phyloP scores from a whole-genome alignment of 305 asterid genomes.

The Fraxinus velutina region DNA sequence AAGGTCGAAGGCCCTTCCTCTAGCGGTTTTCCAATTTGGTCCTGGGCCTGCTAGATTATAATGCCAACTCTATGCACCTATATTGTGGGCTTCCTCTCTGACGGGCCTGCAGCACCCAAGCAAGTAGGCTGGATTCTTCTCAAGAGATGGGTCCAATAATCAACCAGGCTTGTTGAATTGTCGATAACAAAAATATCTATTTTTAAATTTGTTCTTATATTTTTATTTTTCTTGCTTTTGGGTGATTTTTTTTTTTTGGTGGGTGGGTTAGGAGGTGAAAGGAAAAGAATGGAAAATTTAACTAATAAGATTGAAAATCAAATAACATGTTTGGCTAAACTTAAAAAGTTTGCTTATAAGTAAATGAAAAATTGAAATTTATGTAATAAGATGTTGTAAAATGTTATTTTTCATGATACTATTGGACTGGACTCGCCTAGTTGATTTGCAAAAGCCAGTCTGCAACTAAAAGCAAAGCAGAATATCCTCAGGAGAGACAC shows the following conservation, averaged over 20 bases:
- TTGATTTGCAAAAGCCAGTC: not conserved
- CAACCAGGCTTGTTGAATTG: not conserved
- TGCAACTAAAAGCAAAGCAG: not conserved
- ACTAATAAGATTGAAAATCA: not conserved
- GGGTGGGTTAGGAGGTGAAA: not conserved
- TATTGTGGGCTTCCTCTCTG: not conserved
- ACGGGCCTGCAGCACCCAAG: not conserved
- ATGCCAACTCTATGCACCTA: too few species aligned
- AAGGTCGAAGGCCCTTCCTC: slow-evolving; percentile 79
- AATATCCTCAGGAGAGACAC: not conserved
- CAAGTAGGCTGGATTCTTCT: not conserved
- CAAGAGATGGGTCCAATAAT: not conserved
- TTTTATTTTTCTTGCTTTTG: too few species aligned
- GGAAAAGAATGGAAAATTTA: not conserved
- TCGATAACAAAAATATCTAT: not conserved
- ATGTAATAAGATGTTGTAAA: too few species aligned
- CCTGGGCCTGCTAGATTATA: too few species aligned
- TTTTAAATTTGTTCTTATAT: too few species aligned
- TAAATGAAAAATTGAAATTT: too few species aligned
- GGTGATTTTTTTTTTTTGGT: too few species aligned
- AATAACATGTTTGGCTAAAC: not conserved
- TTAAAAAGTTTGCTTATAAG: too few species aligned
- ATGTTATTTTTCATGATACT: not conserved
- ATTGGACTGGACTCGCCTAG: not conserved
- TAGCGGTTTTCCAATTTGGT: slow-evolving; percentile 24